These are phyloP conservation scores for Magnusiomyces clavatus DNA, from an alignment of 1,139 yeast species.

Conservation along the genomic window DNA sequence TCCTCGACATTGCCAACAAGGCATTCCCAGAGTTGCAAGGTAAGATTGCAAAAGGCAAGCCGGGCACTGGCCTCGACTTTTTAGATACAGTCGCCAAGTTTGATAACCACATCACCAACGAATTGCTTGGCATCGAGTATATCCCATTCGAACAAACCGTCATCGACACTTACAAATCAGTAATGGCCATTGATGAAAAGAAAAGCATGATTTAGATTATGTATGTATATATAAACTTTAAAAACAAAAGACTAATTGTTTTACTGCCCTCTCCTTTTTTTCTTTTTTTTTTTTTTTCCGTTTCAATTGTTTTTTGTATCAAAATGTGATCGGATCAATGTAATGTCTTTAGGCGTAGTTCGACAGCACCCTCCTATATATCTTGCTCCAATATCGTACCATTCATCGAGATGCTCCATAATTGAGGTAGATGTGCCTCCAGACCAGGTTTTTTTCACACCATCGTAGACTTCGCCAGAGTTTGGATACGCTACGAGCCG, in stretches of 20 bases:
- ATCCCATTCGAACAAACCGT: constrained; percentile 11
- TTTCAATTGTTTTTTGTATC: too few relatives aligned
- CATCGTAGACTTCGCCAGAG: constrained; percentile 38
- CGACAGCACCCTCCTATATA: constrained; percentile 23
- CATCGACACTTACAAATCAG: constrained; percentile 10
- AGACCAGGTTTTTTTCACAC: constrained; percentile 7
- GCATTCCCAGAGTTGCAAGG: constrained; percentile 34
- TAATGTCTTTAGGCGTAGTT: constrained; percentile 20
- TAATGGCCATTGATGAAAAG: constrained; percentile 9
- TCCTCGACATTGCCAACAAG: constrained; percentile 34
- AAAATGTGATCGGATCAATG: too few relatives aligned
- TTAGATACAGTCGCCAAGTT: background rate
- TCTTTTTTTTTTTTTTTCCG: too few relatives aligned
- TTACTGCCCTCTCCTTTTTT: too few relatives aligned
- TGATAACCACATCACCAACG: constrained; percentile 12
- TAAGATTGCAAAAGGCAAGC: constrained; percentile 14
- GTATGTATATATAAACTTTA: background rate
- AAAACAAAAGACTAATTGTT: background rate
- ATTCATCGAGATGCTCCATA: constrained; percentile 5
- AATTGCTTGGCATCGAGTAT: constrained; percentile 11
- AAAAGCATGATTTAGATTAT: background rate
- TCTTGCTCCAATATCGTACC: constrained; percentile 19
- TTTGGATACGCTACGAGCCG: constrained; percentile 47
- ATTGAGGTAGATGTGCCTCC: background rate
- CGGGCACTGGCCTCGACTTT: constrained; percentile 12